Base-by-base conservation (phyloP, 2,329 filamentous ascomycete genomes). In the Coniochaeta hoffmannii region DNA sequence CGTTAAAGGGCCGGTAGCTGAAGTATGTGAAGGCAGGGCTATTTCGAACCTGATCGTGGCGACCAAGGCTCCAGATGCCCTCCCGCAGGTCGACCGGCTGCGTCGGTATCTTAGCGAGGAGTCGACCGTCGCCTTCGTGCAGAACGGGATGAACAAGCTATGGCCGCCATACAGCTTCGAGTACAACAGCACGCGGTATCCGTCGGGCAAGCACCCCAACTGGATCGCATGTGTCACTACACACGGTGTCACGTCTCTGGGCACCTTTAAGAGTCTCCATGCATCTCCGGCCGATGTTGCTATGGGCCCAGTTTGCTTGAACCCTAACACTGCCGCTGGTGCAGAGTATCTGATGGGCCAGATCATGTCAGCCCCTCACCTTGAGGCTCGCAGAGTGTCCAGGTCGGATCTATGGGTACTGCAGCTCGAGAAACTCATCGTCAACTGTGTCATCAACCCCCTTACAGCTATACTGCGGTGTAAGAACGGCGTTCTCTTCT, bases 341-440 rank as follows among this genome's bases (percentile, higher is more conserved):
- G 58, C 62, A 11, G 57, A 64, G 7, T 77, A 76, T 60, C 62
- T 83, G n/a, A 64, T 69, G 10, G 63, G 69, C 4, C 66, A 73
- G 56, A 66, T 85, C 22, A 58, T 72, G 3, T 56, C 63, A 2
- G 74, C 78, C 0, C 71, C 76, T 2, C 63, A 70, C 17, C 69
- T 85, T 2, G 66, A 69, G 12, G 76, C 72, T 0, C 69, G 63
- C 9, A 57, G 62, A 22, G 72, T 80, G 4, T 59, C 71, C 1
- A 65, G 69, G 11, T 59, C 70, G 2, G 74, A 81, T 49, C 67
- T 85, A 15, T 80, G 78, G 75, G 60, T 76, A 10, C 64, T 78
- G n/a, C 92, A 96, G 71, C 79, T 97, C 3, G 89, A 96, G 65
- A 97, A 96, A 68, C 76, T 97, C 1, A 87, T 88, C 1, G 76